A percentile compares a stretch with the other conserved stretches of the same genome.
Conservation (phyloP, 805 yeast genomes). For the Helenozyma baotianmanensis region DNA sequence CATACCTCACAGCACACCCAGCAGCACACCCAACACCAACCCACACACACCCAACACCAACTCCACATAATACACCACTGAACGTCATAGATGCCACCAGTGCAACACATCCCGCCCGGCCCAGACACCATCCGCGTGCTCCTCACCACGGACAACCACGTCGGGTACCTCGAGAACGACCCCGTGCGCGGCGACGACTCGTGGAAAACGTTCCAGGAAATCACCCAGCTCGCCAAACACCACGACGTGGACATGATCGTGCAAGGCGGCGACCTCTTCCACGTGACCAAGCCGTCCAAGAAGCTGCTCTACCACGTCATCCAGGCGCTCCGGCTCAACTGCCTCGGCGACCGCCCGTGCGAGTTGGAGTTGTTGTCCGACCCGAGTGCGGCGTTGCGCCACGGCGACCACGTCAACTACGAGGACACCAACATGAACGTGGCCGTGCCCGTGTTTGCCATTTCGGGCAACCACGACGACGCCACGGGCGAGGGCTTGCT, state of each 20-base stretch:
- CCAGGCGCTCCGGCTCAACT: constrained; percentile 59
- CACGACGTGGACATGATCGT: constrained; percentile 80
- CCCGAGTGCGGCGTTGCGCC: constrained; percentile 57
- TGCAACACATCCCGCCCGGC: constrained; percentile 41
- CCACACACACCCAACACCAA: no score
- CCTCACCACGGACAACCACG: constrained; percentile 93
- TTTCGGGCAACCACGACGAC: constrained; percentile 95
- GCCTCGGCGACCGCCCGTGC: constrained; percentile 85
- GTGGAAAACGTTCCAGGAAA: constrained; percentile 82
- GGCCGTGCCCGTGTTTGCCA: constrained; percentile 85
- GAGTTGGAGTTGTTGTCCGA: constrained; percentile 81
- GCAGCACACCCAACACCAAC: no score
- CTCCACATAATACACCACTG: no score
- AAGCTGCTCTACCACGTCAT: constrained; percentile 82
- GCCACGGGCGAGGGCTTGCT: constrained; percentile 82
- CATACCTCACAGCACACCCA: no score
- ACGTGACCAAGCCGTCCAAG: constrained; percentile 82
- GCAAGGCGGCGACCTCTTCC: constrained; percentile 93
- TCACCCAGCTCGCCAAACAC: constrained; percentile 63
- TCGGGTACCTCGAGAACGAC: constrained; percentile 87
- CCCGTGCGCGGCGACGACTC: constrained; percentile 88
- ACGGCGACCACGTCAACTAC: constrained; percentile 72
- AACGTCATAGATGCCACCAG: constrained; percentile 35
- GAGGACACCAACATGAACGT: constrained; percentile 89
- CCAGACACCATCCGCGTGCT: constrained; percentile 71